These are phyloP conservation scores for Phytophthora niederhauseri DNA, from an alignment of 352 stramenopile species.

Conservation along the genomic window DNA sequence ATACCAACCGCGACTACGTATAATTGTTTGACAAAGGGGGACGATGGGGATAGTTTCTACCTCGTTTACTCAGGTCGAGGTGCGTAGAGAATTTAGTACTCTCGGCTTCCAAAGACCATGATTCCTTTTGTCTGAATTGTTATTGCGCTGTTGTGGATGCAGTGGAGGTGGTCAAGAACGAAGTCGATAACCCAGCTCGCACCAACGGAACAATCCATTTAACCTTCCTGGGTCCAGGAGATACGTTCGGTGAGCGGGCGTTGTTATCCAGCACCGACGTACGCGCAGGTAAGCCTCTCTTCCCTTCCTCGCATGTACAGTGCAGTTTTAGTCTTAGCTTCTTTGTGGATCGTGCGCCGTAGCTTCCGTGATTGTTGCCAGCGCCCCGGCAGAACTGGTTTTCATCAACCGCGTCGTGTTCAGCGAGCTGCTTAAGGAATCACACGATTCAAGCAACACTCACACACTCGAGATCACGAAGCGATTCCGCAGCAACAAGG, in stretches of 20 bases:
- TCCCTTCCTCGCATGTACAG: not conserved
- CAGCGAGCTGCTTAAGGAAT: conserved; percentile 66
- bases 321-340: not conserved
- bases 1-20: not conserved
- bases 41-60: conserved; percentile 80
- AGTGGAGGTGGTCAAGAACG: conserved; percentile 67
- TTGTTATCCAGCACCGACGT: conserved; percentile 65
- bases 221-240: conserved; percentile 51
- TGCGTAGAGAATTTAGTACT: conserved; percentile 19
- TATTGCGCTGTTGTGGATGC: not conserved
- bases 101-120: not conserved
- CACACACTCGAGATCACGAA: conserved; percentile 73
- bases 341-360: conserved; percentile 5
- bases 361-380: conserved; percentile 67
- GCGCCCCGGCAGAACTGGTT: conserved; percentile 58
- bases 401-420: conserved; percentile 77
- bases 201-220: conserved; percentile 44
- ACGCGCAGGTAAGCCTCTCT: conserved; percentile 49
- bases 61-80: conserved; percentile 78
- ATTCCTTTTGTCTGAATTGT: not conserved
- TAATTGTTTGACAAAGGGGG: conserved; percentile 44
- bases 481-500: conserved; percentile 85
- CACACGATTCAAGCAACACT: conserved; percentile 47
- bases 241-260: conserved; percentile 81
- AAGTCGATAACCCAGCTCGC: conserved; percentile 22